Base-by-base conservation (phyloP, 176 grass and related monocot genomes). In the Alloteropsis semialata region DNA sequence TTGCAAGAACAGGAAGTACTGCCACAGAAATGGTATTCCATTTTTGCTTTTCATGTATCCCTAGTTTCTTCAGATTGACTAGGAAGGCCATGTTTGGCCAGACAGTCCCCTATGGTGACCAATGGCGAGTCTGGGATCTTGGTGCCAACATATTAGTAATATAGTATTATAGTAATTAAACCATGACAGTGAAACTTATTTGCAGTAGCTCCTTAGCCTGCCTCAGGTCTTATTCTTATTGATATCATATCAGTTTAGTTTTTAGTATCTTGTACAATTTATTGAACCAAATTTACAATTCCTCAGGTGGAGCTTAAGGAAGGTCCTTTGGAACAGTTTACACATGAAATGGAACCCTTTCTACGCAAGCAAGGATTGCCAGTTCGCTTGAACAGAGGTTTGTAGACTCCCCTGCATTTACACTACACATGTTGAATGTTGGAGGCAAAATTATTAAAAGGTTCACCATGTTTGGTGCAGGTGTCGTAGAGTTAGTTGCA, bases 341-440 rank as follows among this genome's bases (percentile, higher is more conserved):
- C 89, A 11, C 96, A 96, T 90, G 96, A 99, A 82, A 99, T 96
- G 96, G 93, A 99, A 33, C 93, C 96, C 14, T 96, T 92, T 74
- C 73, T 99, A 53, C 85, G 89, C 42, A 96, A 94, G 62, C 96
- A 96, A 89, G 93, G 91, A 69, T 37, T 96, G 69, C 96, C 96
- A 29, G 96, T 99, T 83, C 87, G 89, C n/a, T 78, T 99, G 77
- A 94, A 93, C 74, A 99, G 89, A 99, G 96, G 93, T 99, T 81
- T 84, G 50, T 60, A 72, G 13, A 66, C 75, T 69, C 43, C 24
- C 15, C 34, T 63, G 2, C 75, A 44, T 73, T n/a, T n/a, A n/a
- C n/a, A n/a, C 44, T 29, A 0, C 68, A 36, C 24, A 3, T 55
- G 43, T n/a, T 77, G 3, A 67, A 78, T 27, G n/a, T 65, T n/a